A percentile compares a stretch with the other conserved stretches of the same genome.
Conservation (phyloP, 257 asterid species). For the Nemophila menziesii region DNA sequence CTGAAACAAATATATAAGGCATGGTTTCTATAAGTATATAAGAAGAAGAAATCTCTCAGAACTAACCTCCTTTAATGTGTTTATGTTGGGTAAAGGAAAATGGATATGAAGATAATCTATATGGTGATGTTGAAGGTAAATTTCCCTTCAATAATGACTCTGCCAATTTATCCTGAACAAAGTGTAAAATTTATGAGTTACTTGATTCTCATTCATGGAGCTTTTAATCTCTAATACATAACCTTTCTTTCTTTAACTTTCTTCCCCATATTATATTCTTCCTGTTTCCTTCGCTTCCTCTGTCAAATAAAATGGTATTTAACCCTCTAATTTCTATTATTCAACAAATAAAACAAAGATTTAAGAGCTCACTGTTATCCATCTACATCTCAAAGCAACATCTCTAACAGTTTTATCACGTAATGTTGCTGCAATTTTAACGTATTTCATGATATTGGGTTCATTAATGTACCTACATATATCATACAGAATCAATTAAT, state of each 20-base stretch:
- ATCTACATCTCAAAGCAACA: constrained; percentile 91
- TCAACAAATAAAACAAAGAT: too few species aligned
- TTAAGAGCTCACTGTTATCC: constrained; percentile 58
- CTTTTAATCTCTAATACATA: constrained; percentile 10
- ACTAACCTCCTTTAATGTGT: constrained; percentile 31
- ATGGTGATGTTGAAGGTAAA: constrained; percentile 42
- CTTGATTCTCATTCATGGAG: constrained; percentile 6
- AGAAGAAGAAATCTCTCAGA: too few species aligned
- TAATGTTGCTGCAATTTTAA: constrained; percentile 69
- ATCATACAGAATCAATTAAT: constrained; percentile 4
- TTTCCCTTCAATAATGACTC: constrained; percentile 44
- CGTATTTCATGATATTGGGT: constrained; percentile 58
- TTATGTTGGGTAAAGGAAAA: constrained; percentile 29
- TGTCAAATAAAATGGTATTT: constrained; percentile 35
- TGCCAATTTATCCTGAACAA: constrained; percentile 8
- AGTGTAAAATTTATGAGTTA: not conserved
- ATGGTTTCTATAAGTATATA: too few species aligned
- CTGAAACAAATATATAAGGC: constrained; percentile 31
- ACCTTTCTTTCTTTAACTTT: constrained; percentile 68
- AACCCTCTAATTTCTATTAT: not conserved
- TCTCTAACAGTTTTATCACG: constrained; percentile 81
- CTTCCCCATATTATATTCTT: constrained; percentile 44
- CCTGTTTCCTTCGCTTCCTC: constrained; percentile 87
- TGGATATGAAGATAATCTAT: constrained; percentile 40
- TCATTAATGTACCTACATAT: constrained; percentile 50